These are phyloP conservation scores for Nannochloris sp. DNA, from an alignment of 139 green algal genomes.

Conservation along the genomic window DNA sequence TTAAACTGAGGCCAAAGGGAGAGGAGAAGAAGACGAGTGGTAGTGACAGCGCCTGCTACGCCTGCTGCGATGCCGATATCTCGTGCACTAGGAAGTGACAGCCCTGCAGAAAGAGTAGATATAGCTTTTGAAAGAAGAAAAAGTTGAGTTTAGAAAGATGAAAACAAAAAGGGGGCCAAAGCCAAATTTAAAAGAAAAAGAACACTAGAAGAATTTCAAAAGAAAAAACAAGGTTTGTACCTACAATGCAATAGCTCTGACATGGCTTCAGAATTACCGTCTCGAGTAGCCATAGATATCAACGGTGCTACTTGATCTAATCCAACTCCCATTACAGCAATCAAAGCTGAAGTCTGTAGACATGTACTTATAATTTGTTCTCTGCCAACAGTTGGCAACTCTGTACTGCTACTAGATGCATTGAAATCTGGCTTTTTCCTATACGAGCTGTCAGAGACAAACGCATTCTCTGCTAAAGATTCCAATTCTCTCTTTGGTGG, in stretches of 20 bases:
- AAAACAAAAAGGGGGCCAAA: too few species aligned
- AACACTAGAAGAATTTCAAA: not conserved
- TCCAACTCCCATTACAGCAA: not conserved
- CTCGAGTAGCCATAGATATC: conserved; percentile 1
- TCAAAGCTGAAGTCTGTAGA: conserved; percentile 10
- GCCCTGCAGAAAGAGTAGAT: too few species aligned
- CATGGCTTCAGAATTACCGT: conserved; percentile 4
- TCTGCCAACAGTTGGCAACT: conserved; percentile 2
- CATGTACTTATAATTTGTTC: conserved; percentile 3
- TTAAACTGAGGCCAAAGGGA: conserved; percentile 50
- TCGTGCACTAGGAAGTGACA: not conserved
- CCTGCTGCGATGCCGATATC: not conserved
- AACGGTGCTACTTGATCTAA: conserved; percentile 4
- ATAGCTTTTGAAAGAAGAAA: too few species aligned
- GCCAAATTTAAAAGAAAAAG: not conserved
- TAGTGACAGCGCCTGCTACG: conserved; percentile 49
- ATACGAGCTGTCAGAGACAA: too few species aligned
- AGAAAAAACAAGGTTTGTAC: not conserved
- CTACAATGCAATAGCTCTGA: conserved; percentile 12
- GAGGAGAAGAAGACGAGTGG: conserved; percentile 40
- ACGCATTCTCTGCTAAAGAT: too few species aligned
- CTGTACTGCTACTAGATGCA: too few species aligned
- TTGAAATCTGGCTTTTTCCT: too few species aligned
- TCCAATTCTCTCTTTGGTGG: too few species aligned
- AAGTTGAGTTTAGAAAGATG: too few species aligned